Evolutionary conservation across 768 basidiomycete species (phyloP), one percentile per base, ranked within the genome.

Genomic region (Tulasnella sp.): DNA sequence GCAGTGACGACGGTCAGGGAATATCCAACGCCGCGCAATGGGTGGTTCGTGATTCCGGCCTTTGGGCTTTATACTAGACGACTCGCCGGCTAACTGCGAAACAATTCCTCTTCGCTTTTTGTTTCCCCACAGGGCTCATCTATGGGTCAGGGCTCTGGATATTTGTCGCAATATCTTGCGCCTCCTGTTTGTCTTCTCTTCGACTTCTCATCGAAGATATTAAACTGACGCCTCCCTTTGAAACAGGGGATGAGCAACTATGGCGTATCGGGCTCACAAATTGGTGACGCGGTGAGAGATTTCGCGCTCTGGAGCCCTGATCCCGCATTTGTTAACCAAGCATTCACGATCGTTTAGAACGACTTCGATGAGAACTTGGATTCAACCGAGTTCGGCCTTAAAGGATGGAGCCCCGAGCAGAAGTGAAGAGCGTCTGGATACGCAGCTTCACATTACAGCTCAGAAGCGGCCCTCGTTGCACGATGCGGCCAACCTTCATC

Each of bases 401-500:
- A 72, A 23, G 71, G 71, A 40, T 72, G 71, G 71, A 72, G 39
- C 39, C 71, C 71, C 26, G 29, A 72, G 71, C 71, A 72, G 26
- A 67, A 67, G 61, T 67, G 11, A 67, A 67, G 32, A 26, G 15
- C 18, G 26, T 67, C 51, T n/a, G n/a, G n/a, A 51, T 20, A 51
- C 51, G 23, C 51, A 23, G 51, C 51, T 51, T 51, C 51, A 51
- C 51, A 20, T 2, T 1, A 1, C 7, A n/a, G 51, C 51, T 51
- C 44, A 57, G 35, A 35, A 35, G 5, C 29, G 55, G 55, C 55
- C 23, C 55, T 57, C 7, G 55, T 29, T 57, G 55, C n/a, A n/a
- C 29, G 15, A 57, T 26, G 29, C 55, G 55, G 55, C 23, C n/a
- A 44, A 26, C n/a, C 29, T 67, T 35, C 61, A 29, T 6, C 61